phyloP scores from a whole-genome alignment of 2,329 filamentous ascomycete species.

The Basipetospora chlamydospora region DNA sequence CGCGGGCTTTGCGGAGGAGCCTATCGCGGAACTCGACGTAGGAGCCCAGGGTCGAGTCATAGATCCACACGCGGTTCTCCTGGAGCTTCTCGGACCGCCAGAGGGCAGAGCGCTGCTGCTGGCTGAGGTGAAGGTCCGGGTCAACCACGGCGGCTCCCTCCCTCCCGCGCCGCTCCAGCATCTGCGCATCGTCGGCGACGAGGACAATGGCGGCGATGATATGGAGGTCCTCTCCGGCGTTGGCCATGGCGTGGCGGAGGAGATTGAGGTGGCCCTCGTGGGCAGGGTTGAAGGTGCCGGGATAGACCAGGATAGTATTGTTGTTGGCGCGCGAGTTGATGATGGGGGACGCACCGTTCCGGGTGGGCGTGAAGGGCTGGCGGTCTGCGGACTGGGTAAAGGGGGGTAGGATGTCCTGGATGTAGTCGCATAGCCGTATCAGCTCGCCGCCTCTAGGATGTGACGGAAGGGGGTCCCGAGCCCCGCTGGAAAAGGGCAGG shows the following conservation, averaged over 20 bases:
- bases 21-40: constrained; percentile 9
- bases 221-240: constrained; percentile 14
- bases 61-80: constrained; percentile 14
- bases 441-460: too few relatives aligned
- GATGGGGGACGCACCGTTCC: too few relatives aligned
- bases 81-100: constrained; percentile 12
- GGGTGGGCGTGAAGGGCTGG: background rate
- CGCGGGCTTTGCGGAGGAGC: constrained; percentile 6
- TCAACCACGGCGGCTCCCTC: constrained; percentile 5
- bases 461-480: too few relatives aligned
- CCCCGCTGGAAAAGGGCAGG: too few relatives aligned
- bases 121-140: constrained; percentile 8
- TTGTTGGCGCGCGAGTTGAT: constrained; percentile 5
- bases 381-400: background rate
- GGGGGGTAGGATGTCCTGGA: background rate
- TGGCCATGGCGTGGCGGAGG: constrained; percentile 15
- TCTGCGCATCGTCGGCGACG: constrained; percentile 11
- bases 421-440: too few relatives aligned
- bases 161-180: constrained; percentile 9
- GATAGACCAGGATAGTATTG: constrained; percentile 19
- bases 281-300: constrained; percentile 24
- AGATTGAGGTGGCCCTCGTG: constrained; percentile 19
- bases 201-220: constrained; percentile 18
- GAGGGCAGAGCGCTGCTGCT: constrained; percentile 12
- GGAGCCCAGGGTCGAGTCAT: constrained; percentile 8